phyloP scores from a whole-genome alignment of 495 filamentous ascomycete genomes.

The Penicillium canescens region DNA sequence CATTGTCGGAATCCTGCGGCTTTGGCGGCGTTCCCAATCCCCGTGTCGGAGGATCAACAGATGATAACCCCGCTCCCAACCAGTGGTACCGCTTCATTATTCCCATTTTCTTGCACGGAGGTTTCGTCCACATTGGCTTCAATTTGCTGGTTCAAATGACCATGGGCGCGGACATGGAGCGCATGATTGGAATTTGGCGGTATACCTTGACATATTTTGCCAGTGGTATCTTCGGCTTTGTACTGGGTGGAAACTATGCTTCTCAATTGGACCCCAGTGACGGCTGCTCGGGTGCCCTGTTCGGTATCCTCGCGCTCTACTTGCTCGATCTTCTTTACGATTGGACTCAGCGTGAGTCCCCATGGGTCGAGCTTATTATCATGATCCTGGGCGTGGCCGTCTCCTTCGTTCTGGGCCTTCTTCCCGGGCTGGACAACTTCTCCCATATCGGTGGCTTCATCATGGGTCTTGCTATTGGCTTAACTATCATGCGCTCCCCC shows the following conservation, averaged over 20 bases:
- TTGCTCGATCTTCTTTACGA: slow-evolving; percentile 90
- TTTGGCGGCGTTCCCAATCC: slow-evolving; percentile 73
- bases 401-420: slow-evolving; percentile 87
- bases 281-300: slow-evolving; percentile 86
- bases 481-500: slow-evolving; percentile 86
- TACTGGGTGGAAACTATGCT: slow-evolving; percentile 92
- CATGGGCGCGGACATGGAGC: slow-evolving; percentile 88
- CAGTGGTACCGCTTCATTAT: slow-evolving; percentile 97
- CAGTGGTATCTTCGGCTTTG: slow-evolving; percentile 93
- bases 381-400: slow-evolving; percentile 82
- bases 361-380: slow-evolving; percentile 78
- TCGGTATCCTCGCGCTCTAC: slow-evolving; percentile 85
- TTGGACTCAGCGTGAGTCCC: slow-evolving; percentile 74
- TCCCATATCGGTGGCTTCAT: slow-evolving; percentile 94
- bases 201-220: slow-evolving; percentile 87
- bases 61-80: slow-evolving; percentile 62
- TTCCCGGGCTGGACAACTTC: slow-evolving; percentile 96
- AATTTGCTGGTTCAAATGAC: slow-evolving; percentile 89
- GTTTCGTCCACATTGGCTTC: slow-evolving; percentile 91
- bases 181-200: slow-evolving; percentile 78
- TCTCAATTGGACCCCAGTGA: slow-evolving; percentile 75
- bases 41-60: slow-evolving; percentile 32
- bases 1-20: slow-evolving; percentile 77
- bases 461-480: slow-evolving; percentile 84
- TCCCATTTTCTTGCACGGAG: slow-evolving; percentile 93